Evolutionary conservation across 768 basidiomycete genomes (phyloP).

Genomic region (Boletus reticuloceps): DNA sequence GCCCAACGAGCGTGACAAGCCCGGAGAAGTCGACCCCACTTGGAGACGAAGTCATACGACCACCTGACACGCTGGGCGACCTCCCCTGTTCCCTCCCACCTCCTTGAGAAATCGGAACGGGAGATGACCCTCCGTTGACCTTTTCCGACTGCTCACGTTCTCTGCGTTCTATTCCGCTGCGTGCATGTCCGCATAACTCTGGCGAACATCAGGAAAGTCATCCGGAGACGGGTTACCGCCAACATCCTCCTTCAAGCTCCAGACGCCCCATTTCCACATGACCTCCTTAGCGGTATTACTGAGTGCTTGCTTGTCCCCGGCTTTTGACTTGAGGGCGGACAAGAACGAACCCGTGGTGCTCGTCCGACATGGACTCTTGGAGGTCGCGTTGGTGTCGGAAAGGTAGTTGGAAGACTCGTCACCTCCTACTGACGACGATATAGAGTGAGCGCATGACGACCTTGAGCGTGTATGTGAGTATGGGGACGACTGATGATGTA

Average conservation of each 20-base stretch:
- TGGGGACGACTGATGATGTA: slow-evolving; percentile 88
- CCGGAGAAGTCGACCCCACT: slow-evolving; percentile 25
- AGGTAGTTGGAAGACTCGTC: no score
- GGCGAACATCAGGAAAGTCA: slow-evolving; percentile 44
- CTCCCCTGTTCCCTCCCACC: slow-evolving; percentile 23
- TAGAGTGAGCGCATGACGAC: no score
- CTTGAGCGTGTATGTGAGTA: no score
- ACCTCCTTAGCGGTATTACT: slow-evolving; percentile 84
- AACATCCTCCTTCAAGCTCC: slow-evolving; percentile 62
- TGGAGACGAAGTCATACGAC: slow-evolving; percentile 23
- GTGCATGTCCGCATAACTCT: slow-evolving; percentile 71
- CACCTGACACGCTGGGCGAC: slow-evolving; percentile 26
- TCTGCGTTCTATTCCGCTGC: slow-evolving; percentile 68
- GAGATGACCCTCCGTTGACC: no score
- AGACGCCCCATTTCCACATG: slow-evolving; percentile 90
- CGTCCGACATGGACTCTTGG: slow-evolving; percentile 36
- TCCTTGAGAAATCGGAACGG: slow-evolving; percentile 33
- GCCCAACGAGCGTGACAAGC: slow-evolving; percentile 36
- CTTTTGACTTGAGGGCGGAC: slow-evolving; percentile 73
- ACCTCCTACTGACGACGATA: no score
- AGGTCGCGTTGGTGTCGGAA: slow-evolving; percentile 30
- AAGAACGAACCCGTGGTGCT: slow-evolving; percentile 58
- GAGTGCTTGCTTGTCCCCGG: slow-evolving; percentile 80
- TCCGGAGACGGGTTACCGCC: slow-evolving; percentile 32
- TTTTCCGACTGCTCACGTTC: slow-evolving; percentile 39